These are phyloP conservation scores for Lactarius evosmus DNA, from an alignment of 768 basidiomycete genomes.

Conservation along the genomic window DNA sequence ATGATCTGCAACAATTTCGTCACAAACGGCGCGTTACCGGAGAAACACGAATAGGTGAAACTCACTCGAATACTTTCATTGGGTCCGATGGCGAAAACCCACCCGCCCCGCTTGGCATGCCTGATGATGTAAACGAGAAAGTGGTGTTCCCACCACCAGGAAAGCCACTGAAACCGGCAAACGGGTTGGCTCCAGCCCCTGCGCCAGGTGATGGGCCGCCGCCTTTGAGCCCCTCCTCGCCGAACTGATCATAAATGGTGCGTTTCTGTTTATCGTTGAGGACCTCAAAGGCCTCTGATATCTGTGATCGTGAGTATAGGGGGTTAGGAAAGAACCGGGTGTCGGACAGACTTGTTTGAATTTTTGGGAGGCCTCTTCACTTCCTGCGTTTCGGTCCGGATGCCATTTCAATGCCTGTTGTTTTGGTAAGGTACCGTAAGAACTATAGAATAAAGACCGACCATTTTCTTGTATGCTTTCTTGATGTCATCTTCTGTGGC, in stretches of 20 bases:
- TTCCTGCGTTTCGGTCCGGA: conserved; percentile 85
- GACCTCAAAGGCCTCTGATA: conserved; percentile 95
- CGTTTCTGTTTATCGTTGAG: conserved; percentile 86
- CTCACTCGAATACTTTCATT: conserved; percentile 85
- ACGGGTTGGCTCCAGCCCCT: conserved; percentile 40
- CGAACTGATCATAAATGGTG: conserved; percentile 86
- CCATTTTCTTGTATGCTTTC: conserved; percentile 94
- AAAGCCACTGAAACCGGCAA: conserved; percentile 40
- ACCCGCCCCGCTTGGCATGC: conserved; percentile 32
- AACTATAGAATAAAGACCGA: conserved; percentile 33
- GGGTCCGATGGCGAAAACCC: conserved; percentile 82
- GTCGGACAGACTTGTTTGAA: conserved; percentile 75
- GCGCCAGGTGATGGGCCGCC: conserved; percentile 54
- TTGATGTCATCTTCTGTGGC: conserved; percentile 88
- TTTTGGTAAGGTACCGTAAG: conserved; percentile 5
- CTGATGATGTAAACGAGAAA: conserved; percentile 49
- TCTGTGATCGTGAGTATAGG: conserved; percentile 41
- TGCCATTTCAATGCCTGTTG: conserved; percentile 86
- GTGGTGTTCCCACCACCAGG: conserved; percentile 48
- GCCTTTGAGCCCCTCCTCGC: conserved; percentile 91
- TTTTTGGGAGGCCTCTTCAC: conserved; percentile 80
- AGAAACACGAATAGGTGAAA: conserved; percentile 24
- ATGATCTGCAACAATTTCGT: conserved; percentile 43
- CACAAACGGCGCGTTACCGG: background rate
- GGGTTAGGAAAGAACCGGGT: too few relatives aligned